phyloP scores from a whole-genome alignment of 371 early-diverging fungal species.

The Mucor circinelloides region DNA sequence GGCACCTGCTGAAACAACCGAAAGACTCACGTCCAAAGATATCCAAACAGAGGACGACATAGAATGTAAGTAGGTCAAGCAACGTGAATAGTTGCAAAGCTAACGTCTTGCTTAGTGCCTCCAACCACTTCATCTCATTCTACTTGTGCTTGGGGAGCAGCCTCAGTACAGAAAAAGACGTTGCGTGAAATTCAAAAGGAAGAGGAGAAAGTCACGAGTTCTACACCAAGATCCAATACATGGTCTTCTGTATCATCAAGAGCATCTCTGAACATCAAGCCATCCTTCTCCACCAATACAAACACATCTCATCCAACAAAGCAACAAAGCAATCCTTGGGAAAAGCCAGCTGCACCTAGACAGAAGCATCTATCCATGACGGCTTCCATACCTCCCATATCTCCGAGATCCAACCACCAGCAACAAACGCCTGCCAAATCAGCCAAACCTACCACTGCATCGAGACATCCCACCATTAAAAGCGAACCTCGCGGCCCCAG shows the following conservation, averaged over 20 bases:
- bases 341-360: background rate
- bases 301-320: background rate
- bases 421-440: background rate
- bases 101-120: background rate
- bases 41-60: background rate
- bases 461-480: background rate
- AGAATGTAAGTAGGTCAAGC: background rate
- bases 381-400: background rate
- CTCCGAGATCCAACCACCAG: background rate
- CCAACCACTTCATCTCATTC: background rate
- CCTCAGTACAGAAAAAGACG: background rate
- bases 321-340: background rate
- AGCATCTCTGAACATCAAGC: background rate
- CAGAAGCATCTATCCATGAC: conserved; percentile 18
- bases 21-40: background rate
- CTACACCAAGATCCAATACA: conserved; percentile 5
- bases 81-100: background rate
- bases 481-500: conserved; percentile 48
- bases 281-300: conserved; percentile 6
- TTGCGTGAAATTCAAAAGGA: background rate
- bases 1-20: background rate
- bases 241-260: conserved; percentile 10
- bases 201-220: background rate
- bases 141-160: background rate
- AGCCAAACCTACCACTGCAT: background rate